Evolutionary conservation across 495 filamentous ascomycete species (phyloP).

Genomic region (Chlorociboria aeruginascens): DNA sequence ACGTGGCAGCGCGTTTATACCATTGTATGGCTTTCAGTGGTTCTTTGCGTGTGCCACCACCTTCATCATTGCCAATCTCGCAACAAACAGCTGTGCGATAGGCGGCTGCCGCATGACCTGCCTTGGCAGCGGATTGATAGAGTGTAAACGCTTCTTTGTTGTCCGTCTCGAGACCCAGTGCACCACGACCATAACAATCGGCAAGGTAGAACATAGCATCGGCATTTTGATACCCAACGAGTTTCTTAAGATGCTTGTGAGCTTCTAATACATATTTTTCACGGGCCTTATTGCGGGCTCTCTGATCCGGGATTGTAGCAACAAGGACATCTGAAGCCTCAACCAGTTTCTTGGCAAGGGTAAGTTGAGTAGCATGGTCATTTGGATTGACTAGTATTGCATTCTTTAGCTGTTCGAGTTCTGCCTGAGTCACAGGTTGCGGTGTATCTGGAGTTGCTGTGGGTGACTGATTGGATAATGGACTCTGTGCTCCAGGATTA

Average conservation of each 20-base stretch:
- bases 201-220: slow-evolving; percentile 94
- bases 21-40: slow-evolving; percentile 90
- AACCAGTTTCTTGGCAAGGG: slow-evolving; percentile 71
- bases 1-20: slow-evolving; percentile 85
- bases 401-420: slow-evolving; percentile 62
- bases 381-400: slow-evolving; percentile 54
- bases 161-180: slow-evolving; percentile 58
- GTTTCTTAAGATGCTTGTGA: slow-evolving; percentile 81
- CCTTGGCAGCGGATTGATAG: slow-evolving; percentile 88
- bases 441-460: slow-evolving; percentile 47
- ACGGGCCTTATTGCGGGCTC: slow-evolving; percentile 59
- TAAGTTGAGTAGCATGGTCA: slow-evolving; percentile 58
- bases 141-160: slow-evolving; percentile 82
- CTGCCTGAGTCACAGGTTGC: slow-evolving; percentile 59
- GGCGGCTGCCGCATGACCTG: slow-evolving; percentile 71
- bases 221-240: slow-evolving; percentile 47
- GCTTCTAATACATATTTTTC: slow-evolving; percentile 80
- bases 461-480: slow-evolving; percentile 20
- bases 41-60: slow-evolving; percentile 83
- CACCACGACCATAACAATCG: slow-evolving; percentile 74
- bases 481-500: slow-evolving; percentile 21
- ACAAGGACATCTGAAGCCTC: slow-evolving; percentile 74
- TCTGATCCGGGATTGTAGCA: slow-evolving; percentile 59
- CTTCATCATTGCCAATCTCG: slow-evolving; percentile 89
- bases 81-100: slow-evolving; percentile 96